These are phyloP conservation scores for Geotrichum aggregatum DNA, from an alignment of 1,139 yeast species.

Conservation along the genomic window DNA sequence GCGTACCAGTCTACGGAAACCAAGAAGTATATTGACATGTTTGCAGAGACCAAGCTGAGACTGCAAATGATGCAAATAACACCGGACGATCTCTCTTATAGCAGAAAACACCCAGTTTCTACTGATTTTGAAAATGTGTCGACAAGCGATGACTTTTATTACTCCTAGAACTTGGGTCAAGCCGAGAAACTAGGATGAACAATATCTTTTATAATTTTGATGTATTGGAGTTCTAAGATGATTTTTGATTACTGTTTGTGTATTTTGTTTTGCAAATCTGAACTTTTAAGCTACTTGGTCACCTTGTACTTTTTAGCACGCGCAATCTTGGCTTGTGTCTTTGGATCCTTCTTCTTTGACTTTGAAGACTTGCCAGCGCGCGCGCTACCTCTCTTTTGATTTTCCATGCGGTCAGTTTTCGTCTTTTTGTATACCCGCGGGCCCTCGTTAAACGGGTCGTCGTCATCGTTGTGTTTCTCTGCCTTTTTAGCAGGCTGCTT, in stretches of 20 bases:
- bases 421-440: slow-evolving; percentile 35
- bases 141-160: slow-evolving; percentile 32
- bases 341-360: slow-evolving; percentile 23
- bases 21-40: slow-evolving; percentile 51
- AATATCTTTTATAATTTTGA: neutral
- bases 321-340: slow-evolving; percentile 18
- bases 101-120: slow-evolving; percentile 23
- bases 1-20: slow-evolving; percentile 54
- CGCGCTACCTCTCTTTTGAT: slow-evolving; percentile 23
- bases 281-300: neutral
- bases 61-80: slow-evolving; percentile 62
- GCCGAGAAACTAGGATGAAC: neutral
- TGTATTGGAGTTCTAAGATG: neutral
- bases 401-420: slow-evolving; percentile 29
- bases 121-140: slow-evolving; percentile 19
- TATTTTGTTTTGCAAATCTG: neutral
- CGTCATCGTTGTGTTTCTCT: slow-evolving; percentile 60
- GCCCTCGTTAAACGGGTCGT: slow-evolving; percentile 37
- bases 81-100: slow-evolving; percentile 36
- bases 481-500: slow-evolving; percentile 50
- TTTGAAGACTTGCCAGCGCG: slow-evolving; percentile 46
- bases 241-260: slow-evolving; percentile 1
- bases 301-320: slow-evolving; percentile 47
- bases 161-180: slow-evolving; percentile 19
- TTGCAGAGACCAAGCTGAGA: slow-evolving; percentile 58